These are phyloP conservation scores for Hypoxylon crocopeplum DNA, from an alignment of 495 filamentous ascomycete genomes.

Conservation along the genomic window DNA sequence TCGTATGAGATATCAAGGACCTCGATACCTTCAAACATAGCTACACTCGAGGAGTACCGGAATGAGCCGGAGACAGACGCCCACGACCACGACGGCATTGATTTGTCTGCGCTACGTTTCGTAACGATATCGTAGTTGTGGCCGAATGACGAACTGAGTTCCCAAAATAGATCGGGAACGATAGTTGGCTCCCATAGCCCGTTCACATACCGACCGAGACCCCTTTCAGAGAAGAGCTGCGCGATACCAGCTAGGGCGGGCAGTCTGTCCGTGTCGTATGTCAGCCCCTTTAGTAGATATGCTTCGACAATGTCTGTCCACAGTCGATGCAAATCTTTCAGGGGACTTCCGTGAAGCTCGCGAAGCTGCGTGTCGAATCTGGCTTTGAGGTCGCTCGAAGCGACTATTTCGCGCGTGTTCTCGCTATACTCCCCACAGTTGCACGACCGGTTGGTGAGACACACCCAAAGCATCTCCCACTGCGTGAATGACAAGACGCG, in stretches of 20 bases:
- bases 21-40: slow-evolving; percentile 11
- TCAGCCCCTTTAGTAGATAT: slow-evolving; percentile 17
- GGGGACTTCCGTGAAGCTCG: background rate
- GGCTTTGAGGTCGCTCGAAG: slow-evolving; percentile 17
- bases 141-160: background rate
- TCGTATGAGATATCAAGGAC: slow-evolving; percentile 7
- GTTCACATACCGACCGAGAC: slow-evolving; percentile 18
- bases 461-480: slow-evolving; percentile 26
- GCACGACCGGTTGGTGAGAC: slow-evolving; percentile 2
- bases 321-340: background rate
- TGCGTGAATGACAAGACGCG: slow-evolving; percentile 19
- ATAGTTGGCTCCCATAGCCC: slow-evolving; percentile 14
- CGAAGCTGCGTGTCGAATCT: slow-evolving; percentile 16
- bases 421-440: slow-evolving; percentile 22
- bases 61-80: slow-evolving; percentile 21
- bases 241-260: slow-evolving; percentile 25
- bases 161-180: slow-evolving; percentile 15
- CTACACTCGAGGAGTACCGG: background rate
- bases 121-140: background rate
- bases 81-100: slow-evolving; percentile 28
- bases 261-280: slow-evolving; percentile 15
- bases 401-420: slow-evolving; percentile 4
- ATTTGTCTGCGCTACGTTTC: slow-evolving; percentile 10
- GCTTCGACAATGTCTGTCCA: slow-evolving; percentile 17
- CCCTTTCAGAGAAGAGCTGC: slow-evolving; percentile 9